phyloP scores from a whole-genome alignment of 345 rosid genomes.

The Punica granatum region DNA sequence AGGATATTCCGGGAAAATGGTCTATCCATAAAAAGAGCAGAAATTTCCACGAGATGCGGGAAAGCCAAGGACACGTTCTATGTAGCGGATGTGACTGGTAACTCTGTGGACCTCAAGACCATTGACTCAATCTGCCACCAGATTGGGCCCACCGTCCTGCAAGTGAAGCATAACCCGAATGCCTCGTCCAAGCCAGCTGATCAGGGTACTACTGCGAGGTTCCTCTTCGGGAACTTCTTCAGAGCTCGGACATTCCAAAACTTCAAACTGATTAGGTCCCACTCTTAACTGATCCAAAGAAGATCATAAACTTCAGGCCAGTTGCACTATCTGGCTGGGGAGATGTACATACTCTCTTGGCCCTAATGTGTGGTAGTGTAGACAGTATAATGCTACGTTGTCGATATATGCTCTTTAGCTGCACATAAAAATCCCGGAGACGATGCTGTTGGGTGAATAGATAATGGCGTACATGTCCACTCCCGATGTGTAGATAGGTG shows the following conservation, averaged over 20 bases:
- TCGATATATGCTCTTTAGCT: conserved; percentile 10
- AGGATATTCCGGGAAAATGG: conserved; percentile 52
- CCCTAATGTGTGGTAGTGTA: neutral
- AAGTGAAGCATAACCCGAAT: conserved; percentile 32
- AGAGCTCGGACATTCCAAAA: conserved; percentile 35
- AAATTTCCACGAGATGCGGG: conserved; percentile 39
- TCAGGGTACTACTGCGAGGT: conserved; percentile 30
- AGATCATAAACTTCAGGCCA: neutral
- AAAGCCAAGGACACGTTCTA: conserved; percentile 45
- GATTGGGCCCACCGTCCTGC: conserved; percentile 35
- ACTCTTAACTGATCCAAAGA: conserved; percentile 15
- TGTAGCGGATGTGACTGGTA: conserved; percentile 46
- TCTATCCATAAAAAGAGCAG: conserved; percentile 44
- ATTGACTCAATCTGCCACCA: conserved; percentile 35
- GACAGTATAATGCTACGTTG: neutral
- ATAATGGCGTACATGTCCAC: conserved; percentile 11
- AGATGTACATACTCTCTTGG: neutral
- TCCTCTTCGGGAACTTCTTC: conserved; percentile 39
- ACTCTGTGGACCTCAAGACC: conserved; percentile 38
- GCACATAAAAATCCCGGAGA: conserved; percentile 10
- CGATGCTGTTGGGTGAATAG: conserved; percentile 1
- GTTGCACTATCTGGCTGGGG: neutral
- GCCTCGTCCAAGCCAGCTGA: conserved; percentile 18
- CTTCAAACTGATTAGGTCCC: conserved; percentile 38
- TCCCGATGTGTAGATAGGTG: conserved; percentile 9